phyloP scores from a whole-genome alignment of 1,139 yeast genomes.

The Lodderomyces elongisporus region DNA sequence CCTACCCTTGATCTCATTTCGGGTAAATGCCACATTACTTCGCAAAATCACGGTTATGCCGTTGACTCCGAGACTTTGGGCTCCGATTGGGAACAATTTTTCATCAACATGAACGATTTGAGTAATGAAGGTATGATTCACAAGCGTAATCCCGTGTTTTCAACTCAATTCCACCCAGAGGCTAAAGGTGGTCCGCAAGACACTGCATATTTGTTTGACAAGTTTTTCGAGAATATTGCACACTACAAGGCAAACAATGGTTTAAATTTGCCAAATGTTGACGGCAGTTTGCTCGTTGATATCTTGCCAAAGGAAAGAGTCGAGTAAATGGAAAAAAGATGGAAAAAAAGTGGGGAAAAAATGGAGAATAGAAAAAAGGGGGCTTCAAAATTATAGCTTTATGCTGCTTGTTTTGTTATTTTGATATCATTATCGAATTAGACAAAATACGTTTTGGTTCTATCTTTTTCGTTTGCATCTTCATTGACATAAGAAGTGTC shows the following conservation, averaged over 20 bases:
- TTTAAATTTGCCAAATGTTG: conserved; percentile 40
- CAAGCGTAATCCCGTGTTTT: conserved; percentile 77
- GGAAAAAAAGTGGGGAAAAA: too few species aligned
- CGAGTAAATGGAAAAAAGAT: too few species aligned
- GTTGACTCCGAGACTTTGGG: conserved; percentile 79
- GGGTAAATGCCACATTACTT: conserved; percentile 93
- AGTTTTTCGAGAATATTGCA: conserved; percentile 68
- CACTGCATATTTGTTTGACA: conserved; percentile 84
- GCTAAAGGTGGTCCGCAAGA: conserved; percentile 99
- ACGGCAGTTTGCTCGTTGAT: conserved; percentile 63
- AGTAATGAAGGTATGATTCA: conserved; percentile 98
- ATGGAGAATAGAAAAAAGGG: too few species aligned
- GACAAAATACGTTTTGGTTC: too few species aligned
- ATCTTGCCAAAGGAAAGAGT: conserved; percentile 86
- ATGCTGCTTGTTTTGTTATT: too few species aligned
- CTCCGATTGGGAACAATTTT: conserved; percentile 75
- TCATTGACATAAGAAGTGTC: too few species aligned
- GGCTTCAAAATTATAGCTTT: too few species aligned
- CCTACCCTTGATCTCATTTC: conserved; percentile 88
- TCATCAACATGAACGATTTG: conserved; percentile 88
- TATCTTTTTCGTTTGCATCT: too few species aligned
- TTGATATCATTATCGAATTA: too few species aligned
- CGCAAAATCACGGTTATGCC: conserved; percentile 98
- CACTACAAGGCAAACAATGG: conserved; percentile 47
- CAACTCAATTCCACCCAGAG: conserved; percentile 98